Conservation (phyloP, 441 rosid genomes). For the Eugenia klotzschiana region DNA sequence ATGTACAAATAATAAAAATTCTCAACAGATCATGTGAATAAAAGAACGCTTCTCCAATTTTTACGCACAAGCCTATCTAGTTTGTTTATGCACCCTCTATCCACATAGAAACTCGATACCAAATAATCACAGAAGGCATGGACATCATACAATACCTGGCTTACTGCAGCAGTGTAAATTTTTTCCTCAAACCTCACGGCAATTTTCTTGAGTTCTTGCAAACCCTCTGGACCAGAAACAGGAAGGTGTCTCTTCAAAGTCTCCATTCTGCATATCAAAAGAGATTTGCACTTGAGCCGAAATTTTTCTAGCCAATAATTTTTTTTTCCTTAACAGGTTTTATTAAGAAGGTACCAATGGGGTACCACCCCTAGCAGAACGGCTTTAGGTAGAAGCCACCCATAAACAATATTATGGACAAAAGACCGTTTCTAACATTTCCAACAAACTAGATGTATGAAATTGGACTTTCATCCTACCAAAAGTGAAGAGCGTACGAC, state of each 20-base stretch:
- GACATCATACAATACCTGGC: not conserved
- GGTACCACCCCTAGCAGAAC: not conserved
- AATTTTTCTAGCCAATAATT: not conserved
- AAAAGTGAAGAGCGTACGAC: not conserved
- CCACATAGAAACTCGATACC: not conserved
- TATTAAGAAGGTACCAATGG: not conserved
- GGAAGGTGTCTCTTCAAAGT: conserved; percentile 6
- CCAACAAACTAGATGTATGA: not conserved
- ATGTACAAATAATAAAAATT: not conserved
- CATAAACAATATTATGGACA: not conserved
- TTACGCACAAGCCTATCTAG: not conserved
- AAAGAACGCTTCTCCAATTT: not conserved
- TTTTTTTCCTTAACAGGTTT: not conserved
- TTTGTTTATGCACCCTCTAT: not conserved
- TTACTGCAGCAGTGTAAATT: not conserved
- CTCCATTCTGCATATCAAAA: conserved; percentile 6
- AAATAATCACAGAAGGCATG: not conserved
- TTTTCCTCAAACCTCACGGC: conserved; percentile 11
- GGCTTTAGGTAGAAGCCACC: not conserved
- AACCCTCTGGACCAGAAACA: conserved; percentile 6
- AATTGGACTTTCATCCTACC: not conserved
- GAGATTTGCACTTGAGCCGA: not conserved
- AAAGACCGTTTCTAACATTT: not conserved
- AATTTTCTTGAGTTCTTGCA: conserved; percentile 8
- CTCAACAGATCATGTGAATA: not conserved